Percentiles rank a stretch among this genome's conserved stretches.
Evolutionary conservation across 106 monocot species (phyloP).

Genomic region (Agapanthus africanus): DNA sequence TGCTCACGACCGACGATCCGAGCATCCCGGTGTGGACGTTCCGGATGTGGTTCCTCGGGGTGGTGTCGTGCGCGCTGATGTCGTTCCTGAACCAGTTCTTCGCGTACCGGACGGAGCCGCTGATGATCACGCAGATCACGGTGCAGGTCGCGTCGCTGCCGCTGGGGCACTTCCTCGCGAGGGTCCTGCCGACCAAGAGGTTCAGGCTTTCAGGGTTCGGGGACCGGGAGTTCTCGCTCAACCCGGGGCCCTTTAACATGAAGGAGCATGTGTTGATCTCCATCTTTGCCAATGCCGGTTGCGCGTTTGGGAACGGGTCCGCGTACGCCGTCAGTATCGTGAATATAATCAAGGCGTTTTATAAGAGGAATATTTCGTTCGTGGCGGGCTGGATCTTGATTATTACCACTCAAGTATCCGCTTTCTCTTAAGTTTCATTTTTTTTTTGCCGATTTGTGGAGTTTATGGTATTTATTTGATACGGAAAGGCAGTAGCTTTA

Average conservation of each 20-base stretch:
- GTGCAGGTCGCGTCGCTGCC: slow-evolving; percentile 94
- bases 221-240: slow-evolving; percentile 57
- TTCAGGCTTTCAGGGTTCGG: slow-evolving; percentile 55
- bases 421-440: too few relatives aligned
- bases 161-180: slow-evolving; percentile 55
- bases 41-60: slow-evolving; percentile 89
- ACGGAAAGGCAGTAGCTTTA: too few relatives aligned
- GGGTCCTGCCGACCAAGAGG: slow-evolving; percentile 43
- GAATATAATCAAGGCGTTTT: slow-evolving; percentile 85
- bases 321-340: slow-evolving; percentile 87
- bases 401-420: slow-evolving; percentile 87
- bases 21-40: slow-evolving; percentile 87
- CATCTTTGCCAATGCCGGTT: slow-evolving; percentile 95
- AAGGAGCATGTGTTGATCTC: slow-evolving; percentile 97
- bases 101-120: slow-evolving; percentile 78
- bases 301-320: slow-evolving; percentile 71
- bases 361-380: slow-evolving; percentile 71
- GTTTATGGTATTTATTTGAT: too few relatives aligned
- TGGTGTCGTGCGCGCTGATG: slow-evolving; percentile 61
- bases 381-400: slow-evolving; percentile 70
- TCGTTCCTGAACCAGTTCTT: slow-evolving; percentile 98
- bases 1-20: slow-evolving; percentile 68
- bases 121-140: slow-evolving; percentile 87
- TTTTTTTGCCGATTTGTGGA: too few relatives aligned
- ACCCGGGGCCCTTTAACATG: slow-evolving; percentile 95